Conservation (phyloP, 805 yeast genomes). For the Teunomyces kruisii region DNA sequence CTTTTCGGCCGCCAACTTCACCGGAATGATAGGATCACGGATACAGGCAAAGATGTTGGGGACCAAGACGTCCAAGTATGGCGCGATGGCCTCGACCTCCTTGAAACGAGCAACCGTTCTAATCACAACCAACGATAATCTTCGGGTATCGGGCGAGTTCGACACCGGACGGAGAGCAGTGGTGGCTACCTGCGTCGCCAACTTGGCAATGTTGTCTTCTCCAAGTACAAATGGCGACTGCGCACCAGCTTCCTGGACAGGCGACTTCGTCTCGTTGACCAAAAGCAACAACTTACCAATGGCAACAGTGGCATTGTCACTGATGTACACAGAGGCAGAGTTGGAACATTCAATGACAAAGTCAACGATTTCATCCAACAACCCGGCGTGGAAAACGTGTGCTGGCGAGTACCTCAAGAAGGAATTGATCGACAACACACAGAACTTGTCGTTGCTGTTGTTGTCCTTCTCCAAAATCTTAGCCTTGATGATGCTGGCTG, state of each 20-base stretch:
- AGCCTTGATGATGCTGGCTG: conserved; percentile 52
- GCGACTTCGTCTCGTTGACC: conserved; percentile 36
- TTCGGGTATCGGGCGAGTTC: conserved; percentile 71
- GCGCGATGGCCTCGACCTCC: conserved; percentile 48
- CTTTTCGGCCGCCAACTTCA: conserved; percentile 92
- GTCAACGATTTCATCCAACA: conserved; percentile 48
- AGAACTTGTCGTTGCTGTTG: conserved; percentile 50
- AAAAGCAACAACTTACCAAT: conserved; percentile 75
- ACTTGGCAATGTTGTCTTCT: conserved; percentile 36
- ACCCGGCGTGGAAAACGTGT: conserved; percentile 54
- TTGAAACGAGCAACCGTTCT: conserved; percentile 73
- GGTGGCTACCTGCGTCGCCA: conserved; percentile 53
- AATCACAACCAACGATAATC: conserved; percentile 72
- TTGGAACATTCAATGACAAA: conserved; percentile 47
- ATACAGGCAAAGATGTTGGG: conserved; percentile 80
- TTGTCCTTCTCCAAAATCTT: conserved; percentile 54
- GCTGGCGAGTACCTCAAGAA: conserved; percentile 76
- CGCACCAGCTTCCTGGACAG: conserved; percentile 14
- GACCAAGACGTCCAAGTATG: conserved; percentile 55
- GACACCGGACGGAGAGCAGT: conserved; percentile 53
- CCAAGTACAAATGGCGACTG: conserved; percentile 35
- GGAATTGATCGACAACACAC: conserved; percentile 72
- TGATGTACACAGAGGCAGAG: conserved; percentile 49
- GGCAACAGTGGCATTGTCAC: conserved; percentile 78
- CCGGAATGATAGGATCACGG: conserved; percentile 86